Base-by-base conservation (phyloP, 192 early-diverging fungal genomes). In the Dimargaris xerosporica region DNA sequence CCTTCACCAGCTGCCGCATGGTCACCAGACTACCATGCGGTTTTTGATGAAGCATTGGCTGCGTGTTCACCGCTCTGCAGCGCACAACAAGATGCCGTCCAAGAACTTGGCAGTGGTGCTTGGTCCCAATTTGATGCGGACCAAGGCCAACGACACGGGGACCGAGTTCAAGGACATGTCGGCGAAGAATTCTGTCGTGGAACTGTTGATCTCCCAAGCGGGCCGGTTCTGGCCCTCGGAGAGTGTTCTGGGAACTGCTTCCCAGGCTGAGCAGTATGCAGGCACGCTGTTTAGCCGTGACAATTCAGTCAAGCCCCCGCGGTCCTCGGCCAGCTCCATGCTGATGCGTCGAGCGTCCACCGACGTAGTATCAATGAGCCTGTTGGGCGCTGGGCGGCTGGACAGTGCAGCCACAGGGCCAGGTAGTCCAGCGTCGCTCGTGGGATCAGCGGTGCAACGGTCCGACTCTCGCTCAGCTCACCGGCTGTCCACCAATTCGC, bases 61-160 rank as follows among this genome's bases (percentile, higher is more conserved):
- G 64, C 76, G 71, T 19, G 85, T 98, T 11, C 72, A 78, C 4
- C 54, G 79, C 39, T 62, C 76, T 28, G 74, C 78, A 41, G 64
- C 67, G 41, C 70, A 78, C 28, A 98, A 98, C 71, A 79, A 89
- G 60, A 98, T 98, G 95, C 84, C 80, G 5, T 70, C 89, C 44
- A 90, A 93, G 69, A 98, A 96, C 58, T 69, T 98, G 55, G 82
- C 90, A 25, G 91, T 95, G 42, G 90, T 98, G 29, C 95, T 98
- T 85, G 93, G 85, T 5, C 91, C 90, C 13, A 94, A 88, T 6
- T 66, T 98, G 30, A 67, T 90, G 74, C 80, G 82, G 16, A 80
- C 81, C 71, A 75, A 68, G 15, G 75, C 72, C 46, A 56, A 47
- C 50, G 65, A 85, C 59, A 64, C 83, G 31, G 69, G 73, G 19